phyloP scores from a whole-genome alignment of 306 rosid species.

The Oemleria cerasiformis region DNA sequence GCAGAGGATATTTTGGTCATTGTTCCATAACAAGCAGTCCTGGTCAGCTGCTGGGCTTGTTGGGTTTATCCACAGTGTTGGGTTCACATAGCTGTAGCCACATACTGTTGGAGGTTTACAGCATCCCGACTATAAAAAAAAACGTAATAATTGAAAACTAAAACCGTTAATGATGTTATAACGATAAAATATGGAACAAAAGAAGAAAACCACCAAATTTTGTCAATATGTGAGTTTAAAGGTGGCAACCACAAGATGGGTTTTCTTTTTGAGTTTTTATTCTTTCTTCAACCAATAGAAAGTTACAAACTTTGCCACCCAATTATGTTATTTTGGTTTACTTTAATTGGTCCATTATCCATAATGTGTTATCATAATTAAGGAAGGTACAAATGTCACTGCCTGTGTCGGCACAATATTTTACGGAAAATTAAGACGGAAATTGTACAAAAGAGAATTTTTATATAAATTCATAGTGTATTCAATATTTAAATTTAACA shows the following conservation, averaged over 20 bases:
- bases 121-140: conserved; percentile 70
- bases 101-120: conserved; percentile 84
- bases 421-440: neutral
- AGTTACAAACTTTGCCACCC: conserved; percentile 28
- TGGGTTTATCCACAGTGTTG: conserved; percentile 77
- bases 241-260: conserved; percentile 26
- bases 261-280: conserved; percentile 25
- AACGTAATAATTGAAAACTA: too few relatives aligned
- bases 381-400: neutral
- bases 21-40: conserved; percentile 83
- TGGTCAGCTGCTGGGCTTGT: conserved; percentile 57
- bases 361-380: conserved; percentile 26
- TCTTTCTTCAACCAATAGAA: neutral
- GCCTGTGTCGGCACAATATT: conserved; percentile 20
- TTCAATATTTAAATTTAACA: too few relatives aligned
- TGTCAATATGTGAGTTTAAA: conserved; percentile 9
- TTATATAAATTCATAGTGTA: too few relatives aligned
- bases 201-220: conserved; percentile 22
- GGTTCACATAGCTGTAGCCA: conserved; percentile 71
- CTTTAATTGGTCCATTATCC: conserved; percentile 21
- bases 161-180: too few relatives aligned
- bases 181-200: neutral
- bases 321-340: conserved; percentile 16
- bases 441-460: too few relatives aligned
- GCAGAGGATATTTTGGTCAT: conserved; percentile 76